Base-by-base conservation (phyloP, 257 asterid species). In the Solanum ahanhuiri region DNA sequence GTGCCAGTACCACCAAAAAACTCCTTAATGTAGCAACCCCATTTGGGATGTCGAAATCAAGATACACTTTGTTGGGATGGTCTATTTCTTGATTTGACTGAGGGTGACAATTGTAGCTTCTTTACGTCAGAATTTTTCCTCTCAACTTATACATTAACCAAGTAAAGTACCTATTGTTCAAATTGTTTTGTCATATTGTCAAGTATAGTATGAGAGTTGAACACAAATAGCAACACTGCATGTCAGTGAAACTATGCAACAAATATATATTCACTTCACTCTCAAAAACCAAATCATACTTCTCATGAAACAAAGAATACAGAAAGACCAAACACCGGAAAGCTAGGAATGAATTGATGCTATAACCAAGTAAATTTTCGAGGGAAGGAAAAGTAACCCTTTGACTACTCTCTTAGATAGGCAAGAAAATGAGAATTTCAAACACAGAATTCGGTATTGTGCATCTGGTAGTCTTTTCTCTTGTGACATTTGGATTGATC, bases 401-500 rank as follows among this genome's bases (percentile, higher is more conserved):
- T 77, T 77, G 23, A 77, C 83, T 25, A 25, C 63, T 6, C 63
- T 43, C 15, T 70, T 33, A 28, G 2, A 31, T 25, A 73, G 67
- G 67, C 63, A 66, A 25, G 45, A 72, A 14, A 51, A 69, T 35
- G 48, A 63, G 71, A 33, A 43, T 34, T 57, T 28, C 39, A 69
- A 67, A 23, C 22, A 48, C 20, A 30, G 34, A n/a, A 23, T 12
- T 77, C 9, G 15, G 33, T 23, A 23, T 7, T 43, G 30, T 77
- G 37, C 2, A 77, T 25, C 35, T 25, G 35, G 83, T 41, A 43
- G 63, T 43, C 83, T 43, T 41, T 76, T 77, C 37, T 41, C 63
- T 41, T 43, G 14, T 23, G 15, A 25, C 37, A 77, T 75, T 87
- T 64, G 66, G 85, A 86, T 57, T 95, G 33, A 64, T 64, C 91